Base-by-base conservation (phyloP, 75 land plant genomes). In the Pseudotsuga menziesii region DNA sequence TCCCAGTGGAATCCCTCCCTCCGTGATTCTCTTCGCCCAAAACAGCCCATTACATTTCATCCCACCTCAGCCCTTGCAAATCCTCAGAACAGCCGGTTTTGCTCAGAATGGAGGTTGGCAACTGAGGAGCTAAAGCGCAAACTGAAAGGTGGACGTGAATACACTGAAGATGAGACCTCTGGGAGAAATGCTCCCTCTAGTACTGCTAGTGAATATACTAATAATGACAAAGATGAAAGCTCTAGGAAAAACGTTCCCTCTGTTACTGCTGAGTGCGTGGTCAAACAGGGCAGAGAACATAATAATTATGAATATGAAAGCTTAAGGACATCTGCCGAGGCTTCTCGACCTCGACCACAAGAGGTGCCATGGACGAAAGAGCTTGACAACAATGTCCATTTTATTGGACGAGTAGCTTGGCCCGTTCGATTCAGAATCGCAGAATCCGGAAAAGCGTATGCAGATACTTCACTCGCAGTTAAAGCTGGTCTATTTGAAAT, bases 311-410 rank as follows among this genome's bases (percentile, higher is more conserved):
- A 44, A 44, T 5, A 48, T 48, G 69, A 29, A 35, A 35, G 16
- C 5, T 15, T 64, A 27, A n/a, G 20, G 72, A 23, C 22, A 44
- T 11, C 23, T 17, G 5, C 23, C 19, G 17, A 64, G 67, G 3
- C 4, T 16, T 92, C 92, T 48, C 54, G 54, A 48, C 54, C 54
- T 0, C 70, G 85, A 39, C 96, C 96, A 8, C 20, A 80, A 48
- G 83, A 79, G 57, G 73, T 94, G 5, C 71, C 81, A 36, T 94
- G 92, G 93, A 79, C 72, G 54, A 90, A 93, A 84, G 92, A 84
- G 61, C 87, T 90, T 48, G 83, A 82, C 71, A 94, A 92, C 76
- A 58, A 81, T n/a, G 96, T 94, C 59, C 77, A 80, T 19, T 85
- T 94, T 55, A 93, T 92, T 72, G 98, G 98, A 20, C 20, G 20